Evolutionary conservation across 441 rosid species (phyloP), one percentile per base, ranked within the genome.

Genomic region (Theobroma grandiflorum): DNA sequence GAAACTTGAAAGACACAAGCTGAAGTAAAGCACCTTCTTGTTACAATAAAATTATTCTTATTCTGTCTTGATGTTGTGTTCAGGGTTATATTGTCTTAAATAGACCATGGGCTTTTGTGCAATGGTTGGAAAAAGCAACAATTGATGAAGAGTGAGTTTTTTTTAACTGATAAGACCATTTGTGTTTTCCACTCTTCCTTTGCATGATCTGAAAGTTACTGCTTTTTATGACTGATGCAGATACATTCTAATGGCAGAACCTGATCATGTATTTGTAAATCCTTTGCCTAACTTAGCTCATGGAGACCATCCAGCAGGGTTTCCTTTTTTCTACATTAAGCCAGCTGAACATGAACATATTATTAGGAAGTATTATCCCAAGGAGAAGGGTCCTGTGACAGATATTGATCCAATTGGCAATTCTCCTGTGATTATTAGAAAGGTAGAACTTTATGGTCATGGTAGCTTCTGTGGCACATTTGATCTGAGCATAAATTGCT

Each of bases 31-130:
- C 14, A 14, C 58, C 37, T 62, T 31, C 16, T 42, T 67, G 80
- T 43, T 67, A 57, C n/a, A 14, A 22, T 55, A 35, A 63, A 78
- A 45, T 43, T 64, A 52, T 74, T 73, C 52, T 58, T 20, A 7
- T 52, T 40, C 42, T 74, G 16, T 52, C 49, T 77, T 72, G 8
- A 37, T 80, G 38, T 59, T 66, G 47, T 68, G 10, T 88, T 45
- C 87, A 93, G 97, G 96, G 96, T 38, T 92, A 93, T 82, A 81
- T 93, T 73, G 98, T 93, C 77, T 83, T 92, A 75, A 88, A 93
- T 67, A 88, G 98, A 79, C 98, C 96, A 0, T 93, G 96, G 98
- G 98, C 96, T 74, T 93, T 93, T 79, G 93, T 91, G 77, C 98
- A 93, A 81, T 93, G 98, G 98, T 86, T 93, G 81, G 95, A 92